phyloP scores from a whole-genome alignment of 352 stramenopile genomes.

The Ophiocytium majus region DNA sequence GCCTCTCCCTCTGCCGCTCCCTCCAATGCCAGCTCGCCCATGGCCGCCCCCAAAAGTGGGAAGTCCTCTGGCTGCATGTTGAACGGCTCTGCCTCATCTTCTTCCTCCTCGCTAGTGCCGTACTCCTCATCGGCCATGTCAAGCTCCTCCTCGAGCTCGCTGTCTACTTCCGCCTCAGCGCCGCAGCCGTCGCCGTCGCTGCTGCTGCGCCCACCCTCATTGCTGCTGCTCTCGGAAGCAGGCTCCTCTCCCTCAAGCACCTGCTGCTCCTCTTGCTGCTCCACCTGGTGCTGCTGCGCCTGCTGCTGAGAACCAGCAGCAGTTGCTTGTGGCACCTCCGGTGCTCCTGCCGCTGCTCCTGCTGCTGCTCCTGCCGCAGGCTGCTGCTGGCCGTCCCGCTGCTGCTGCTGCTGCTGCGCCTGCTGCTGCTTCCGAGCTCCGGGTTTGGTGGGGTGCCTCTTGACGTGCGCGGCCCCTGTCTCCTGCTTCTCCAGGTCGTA shows the following conservation, averaged over 20 bases:
- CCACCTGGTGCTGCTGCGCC: no score
- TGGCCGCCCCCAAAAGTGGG: neutral
- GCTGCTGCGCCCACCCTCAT: no score
- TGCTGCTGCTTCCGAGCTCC: neutral
- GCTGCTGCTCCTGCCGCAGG: neutral
- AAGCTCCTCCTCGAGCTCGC: neutral
- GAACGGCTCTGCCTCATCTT: neutral
- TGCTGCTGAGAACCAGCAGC: no score
- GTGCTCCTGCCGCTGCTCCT: neutral
- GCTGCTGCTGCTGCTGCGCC: neutral
- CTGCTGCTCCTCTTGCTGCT: no score
- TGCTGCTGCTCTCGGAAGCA: no score
- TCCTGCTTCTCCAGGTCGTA: conserved; percentile 57
- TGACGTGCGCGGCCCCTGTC: conserved; percentile 41
- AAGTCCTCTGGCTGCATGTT: neutral
- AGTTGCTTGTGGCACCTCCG: no score
- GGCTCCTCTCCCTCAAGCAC: no score
- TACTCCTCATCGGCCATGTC: neutral
- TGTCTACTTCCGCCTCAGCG: neutral
- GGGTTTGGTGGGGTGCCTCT: neutral
- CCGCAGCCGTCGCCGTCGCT: neutral
- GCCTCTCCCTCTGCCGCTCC: neutral
- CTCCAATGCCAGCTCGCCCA: neutral
- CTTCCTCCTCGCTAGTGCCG: neutral
- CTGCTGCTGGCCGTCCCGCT: neutral